These are phyloP conservation scores for Gracilaria gracilis DNA, from an alignment of 23 red algal genomes.

Conservation along the genomic window DNA sequence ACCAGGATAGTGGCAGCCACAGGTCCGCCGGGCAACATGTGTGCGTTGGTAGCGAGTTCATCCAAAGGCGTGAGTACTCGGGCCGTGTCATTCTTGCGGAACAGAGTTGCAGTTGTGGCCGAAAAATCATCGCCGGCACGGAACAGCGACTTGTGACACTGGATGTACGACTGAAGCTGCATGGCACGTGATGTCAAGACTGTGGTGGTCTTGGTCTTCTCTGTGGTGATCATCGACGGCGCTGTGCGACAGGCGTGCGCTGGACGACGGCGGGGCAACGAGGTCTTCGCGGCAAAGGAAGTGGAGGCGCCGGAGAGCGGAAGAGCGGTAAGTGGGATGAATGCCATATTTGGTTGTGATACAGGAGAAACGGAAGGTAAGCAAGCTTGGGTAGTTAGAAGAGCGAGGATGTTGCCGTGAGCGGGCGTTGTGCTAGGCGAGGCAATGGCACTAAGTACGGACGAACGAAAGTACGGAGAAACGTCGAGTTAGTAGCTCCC, in stretches of 20 bases:
- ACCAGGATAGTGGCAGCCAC: constrained; percentile 71
- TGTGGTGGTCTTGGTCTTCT: constrained; percentile 12
- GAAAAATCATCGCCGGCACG: constrained; percentile 75
- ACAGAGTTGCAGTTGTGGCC: constrained; percentile 66
- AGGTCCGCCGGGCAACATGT: constrained; percentile 64
- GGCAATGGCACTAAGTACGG: too few species aligned
- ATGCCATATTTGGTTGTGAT: constrained; percentile 30
- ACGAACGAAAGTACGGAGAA: too few species aligned
- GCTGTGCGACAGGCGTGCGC: background rate
- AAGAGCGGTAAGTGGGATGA: constrained; percentile 40
- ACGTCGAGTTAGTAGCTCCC: too few species aligned
- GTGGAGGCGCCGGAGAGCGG: background rate
- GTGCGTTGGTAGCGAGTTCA: constrained; percentile 75
- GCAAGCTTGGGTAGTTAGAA: background rate
- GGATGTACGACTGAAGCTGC: constrained; percentile 71
- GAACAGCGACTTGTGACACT: constrained; percentile 86
- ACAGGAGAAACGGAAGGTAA: background rate
- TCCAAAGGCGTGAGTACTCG: constrained; percentile 62
- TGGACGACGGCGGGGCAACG: background rate
- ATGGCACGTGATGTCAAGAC: constrained; percentile 20
- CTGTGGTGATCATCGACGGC: constrained; percentile 52
- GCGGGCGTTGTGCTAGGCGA: too few species aligned
- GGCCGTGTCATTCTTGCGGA: constrained; percentile 92
- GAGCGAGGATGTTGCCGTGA: background rate
- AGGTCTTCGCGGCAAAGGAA: background rate